Conservation (phyloP, 2,329 filamentous ascomycete species). For the Xylariales sp. region DNA sequence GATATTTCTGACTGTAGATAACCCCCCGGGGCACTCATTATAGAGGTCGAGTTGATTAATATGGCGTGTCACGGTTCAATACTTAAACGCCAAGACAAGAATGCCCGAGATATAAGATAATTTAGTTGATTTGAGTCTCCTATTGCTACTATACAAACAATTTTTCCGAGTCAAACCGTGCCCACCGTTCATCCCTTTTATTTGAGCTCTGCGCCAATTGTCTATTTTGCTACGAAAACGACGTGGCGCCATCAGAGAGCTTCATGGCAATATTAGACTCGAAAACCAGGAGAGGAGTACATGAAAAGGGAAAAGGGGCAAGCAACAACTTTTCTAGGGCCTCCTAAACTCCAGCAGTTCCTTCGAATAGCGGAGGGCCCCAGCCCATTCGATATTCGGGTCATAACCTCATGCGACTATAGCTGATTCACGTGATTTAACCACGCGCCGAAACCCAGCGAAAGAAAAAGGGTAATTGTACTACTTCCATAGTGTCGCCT, state of each 20-base stretch:
- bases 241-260: conserved; percentile 6
- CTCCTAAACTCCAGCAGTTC: conserved; percentile 30
- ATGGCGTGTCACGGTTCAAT: background rate
- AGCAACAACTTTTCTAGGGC: conserved; percentile 10
- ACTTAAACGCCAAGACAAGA: background rate
- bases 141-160: conserved; percentile 36
- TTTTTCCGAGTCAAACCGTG: conserved; percentile 14
- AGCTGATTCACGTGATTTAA: background rate
- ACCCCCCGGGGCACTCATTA: background rate
- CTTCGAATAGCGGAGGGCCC: conserved; percentile 12
- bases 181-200: conserved; percentile 20
- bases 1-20: background rate
- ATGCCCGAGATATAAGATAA: conserved; percentile 2
- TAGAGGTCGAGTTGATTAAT: background rate
- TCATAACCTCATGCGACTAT: conserved; percentile 31
- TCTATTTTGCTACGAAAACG: conserved; percentile 26
- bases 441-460: conserved; percentile 4
- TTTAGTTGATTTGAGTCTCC: conserved; percentile 7
- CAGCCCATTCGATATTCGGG: conserved; percentile 14
- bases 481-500: background rate
- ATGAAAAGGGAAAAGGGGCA: conserved; percentile 8
- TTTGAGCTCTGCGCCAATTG: conserved; percentile 28
- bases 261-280: conserved; percentile 1
- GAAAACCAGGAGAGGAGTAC: conserved; percentile 2
- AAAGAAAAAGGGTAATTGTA: conserved; percentile 1